Conservation (phyloP, 495 filamentous ascomycete genomes). For the Penicillium subrubescens region DNA sequence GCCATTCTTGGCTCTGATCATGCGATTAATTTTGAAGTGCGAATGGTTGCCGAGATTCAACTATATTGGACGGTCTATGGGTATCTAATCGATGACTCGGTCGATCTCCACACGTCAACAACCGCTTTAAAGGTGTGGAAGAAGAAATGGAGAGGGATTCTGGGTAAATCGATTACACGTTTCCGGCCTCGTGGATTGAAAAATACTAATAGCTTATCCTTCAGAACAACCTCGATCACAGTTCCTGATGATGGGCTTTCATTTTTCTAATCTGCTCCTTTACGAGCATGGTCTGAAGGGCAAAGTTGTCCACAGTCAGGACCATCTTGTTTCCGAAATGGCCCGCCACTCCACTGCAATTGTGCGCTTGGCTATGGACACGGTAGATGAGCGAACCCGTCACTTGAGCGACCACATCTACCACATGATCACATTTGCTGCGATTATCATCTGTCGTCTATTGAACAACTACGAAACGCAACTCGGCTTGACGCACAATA, state of each 20-base stretch:
- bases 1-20: constrained; percentile 40
- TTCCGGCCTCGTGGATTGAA: not conserved
- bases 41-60: constrained; percentile 50
- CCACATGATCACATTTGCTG: constrained; percentile 51
- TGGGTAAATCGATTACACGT: constrained; percentile 30
- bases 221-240: constrained; percentile 50
- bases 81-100: constrained; percentile 21
- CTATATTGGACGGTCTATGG: constrained; percentile 50
- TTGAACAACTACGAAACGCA: constrained; percentile 40
- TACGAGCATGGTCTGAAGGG: constrained; percentile 46
- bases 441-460: constrained; percentile 44
- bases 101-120: constrained; percentile 38
- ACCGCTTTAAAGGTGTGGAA: constrained; percentile 41
- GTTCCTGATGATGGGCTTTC: constrained; percentile 50
- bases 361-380: constrained; percentile 49
- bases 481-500: constrained; percentile 26
- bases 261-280: constrained; percentile 46
- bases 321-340: constrained; percentile 46
- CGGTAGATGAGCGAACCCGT: constrained; percentile 45
- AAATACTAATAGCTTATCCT: not conserved
- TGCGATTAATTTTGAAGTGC: constrained; percentile 46
- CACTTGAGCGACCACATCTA: constrained; percentile 53
- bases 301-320: constrained; percentile 33
- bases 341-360: constrained; percentile 43
- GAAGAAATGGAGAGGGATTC: constrained; percentile 42